Percentiles rank a stretch among this genome's conserved stretches.
Conservation (phyloP, 2,329 filamentous ascomycete species). For the Fusarium cyanostomum region DNA sequence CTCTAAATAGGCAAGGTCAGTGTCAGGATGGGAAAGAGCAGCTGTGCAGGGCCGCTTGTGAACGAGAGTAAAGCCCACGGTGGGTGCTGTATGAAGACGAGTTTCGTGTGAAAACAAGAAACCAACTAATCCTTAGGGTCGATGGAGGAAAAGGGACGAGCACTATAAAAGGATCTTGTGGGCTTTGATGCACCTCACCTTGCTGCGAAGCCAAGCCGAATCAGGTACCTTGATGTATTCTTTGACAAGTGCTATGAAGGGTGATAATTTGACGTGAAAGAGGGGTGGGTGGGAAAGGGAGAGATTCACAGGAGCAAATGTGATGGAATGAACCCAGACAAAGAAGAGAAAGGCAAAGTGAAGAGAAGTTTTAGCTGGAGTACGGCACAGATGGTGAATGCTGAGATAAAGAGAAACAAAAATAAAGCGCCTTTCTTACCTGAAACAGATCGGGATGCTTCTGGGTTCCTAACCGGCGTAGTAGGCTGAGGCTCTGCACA, state of each 20-base stretch:
- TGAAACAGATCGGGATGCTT: slow-evolving; percentile 9
- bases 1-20: slow-evolving; percentile 27
- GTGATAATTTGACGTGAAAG: background rate
- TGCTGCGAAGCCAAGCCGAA: background rate
- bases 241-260: background rate
- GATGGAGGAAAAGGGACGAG: background rate
- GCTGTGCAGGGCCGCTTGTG: background rate
- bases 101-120: background rate
- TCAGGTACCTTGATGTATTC: background rate
- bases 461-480: background rate
- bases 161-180: background rate
- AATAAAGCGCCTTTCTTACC: slow-evolving; percentile 18
- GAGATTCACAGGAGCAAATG: background rate
- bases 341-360: background rate
- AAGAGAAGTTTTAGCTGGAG: background rate
- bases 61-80: background rate
- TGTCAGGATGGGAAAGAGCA: background rate
- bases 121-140: background rate
- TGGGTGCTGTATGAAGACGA: no score
- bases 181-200: background rate
- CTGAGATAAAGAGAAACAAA: background rate
- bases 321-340: background rate
- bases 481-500: slow-evolving; percentile 1
- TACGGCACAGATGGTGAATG: background rate
- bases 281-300: background rate